Evolutionary conservation across 2,329 filamentous ascomycete genomes (phyloP), one percentile per base, ranked within the genome.

Genomic region (Claviceps arundinis): DNA sequence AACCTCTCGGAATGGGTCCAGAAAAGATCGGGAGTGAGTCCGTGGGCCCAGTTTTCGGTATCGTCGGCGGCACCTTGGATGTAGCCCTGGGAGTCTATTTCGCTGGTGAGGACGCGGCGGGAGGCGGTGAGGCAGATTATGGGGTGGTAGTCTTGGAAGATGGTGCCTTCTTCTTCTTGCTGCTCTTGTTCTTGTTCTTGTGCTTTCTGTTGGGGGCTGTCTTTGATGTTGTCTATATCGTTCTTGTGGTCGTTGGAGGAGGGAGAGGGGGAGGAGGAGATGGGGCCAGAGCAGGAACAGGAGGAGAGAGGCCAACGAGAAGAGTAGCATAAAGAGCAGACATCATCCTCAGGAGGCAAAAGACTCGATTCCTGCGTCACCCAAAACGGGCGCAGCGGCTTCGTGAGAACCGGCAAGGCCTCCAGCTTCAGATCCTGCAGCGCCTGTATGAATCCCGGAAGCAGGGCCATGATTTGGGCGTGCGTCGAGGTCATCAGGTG

Each of bases 31-130:
- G 91, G 81, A 0, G 87, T 93, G 16, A 97, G 76, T 0, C 88
- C 89, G 50, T 78, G 71, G 1, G 89, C 85, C 93, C 93, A 98
- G 59, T 87, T 88, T 72, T 98, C 93, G 13, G 86, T 88, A 65
- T 98, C 93, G 66, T 98, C 93, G 2, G 86, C 93, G 0, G 91
- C 91, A 49, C 93, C 93, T 68, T 97, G 93, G 54, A 98, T 85
- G 63, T 98, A 98, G 4, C 68, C 64, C 0, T 77, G 80, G 22
- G 82, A 85, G 2, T 73, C 73, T 34, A 64, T 62, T 64, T 91
- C 87, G 3, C 78, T 81, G 13, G 82, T 85, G 1, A 70, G 70
- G 1, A 89, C 82, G 16, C 85, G 76, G 37, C 82, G 77, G 1
- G 89, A 95, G 13, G 89, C 85, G 1, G 89, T 96, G 63, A 88